Evolutionary conservation across 306 rosid species (phyloP).

Genomic region (Corylus americana): DNA sequence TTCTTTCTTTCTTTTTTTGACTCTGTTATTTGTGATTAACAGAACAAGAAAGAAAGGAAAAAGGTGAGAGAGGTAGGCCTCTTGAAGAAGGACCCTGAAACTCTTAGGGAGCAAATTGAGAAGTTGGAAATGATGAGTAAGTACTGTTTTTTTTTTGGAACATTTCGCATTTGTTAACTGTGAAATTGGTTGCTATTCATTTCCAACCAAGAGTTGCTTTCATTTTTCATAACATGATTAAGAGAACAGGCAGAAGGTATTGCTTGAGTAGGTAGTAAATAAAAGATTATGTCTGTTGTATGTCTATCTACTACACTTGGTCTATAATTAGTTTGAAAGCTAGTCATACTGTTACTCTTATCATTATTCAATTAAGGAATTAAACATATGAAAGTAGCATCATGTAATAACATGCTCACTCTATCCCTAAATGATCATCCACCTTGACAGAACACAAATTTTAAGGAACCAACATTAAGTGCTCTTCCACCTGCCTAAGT

Average conservation of each 20-base stretch:
- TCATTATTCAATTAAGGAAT: too few species aligned
- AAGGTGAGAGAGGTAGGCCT: slow-evolving; percentile 99
- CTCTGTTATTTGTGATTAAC: slow-evolving; percentile 29
- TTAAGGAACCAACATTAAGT: not conserved
- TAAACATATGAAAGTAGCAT: not conserved
- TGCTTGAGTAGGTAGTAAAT: not conserved
- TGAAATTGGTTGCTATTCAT: not conserved
- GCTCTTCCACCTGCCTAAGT: not conserved
- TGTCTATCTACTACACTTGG: not conserved
- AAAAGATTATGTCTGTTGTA: not conserved
- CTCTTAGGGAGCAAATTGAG: slow-evolving; percentile 82
- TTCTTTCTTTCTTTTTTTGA: not conserved
- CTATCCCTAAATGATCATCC: not conserved
- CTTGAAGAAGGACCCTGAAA: slow-evolving; percentile 95
- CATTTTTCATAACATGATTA: not conserved
- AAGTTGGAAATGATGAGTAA: slow-evolving; percentile 94
- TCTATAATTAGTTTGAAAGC: not conserved
- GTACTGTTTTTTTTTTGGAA: slow-evolving; percentile 26
- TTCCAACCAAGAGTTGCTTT: not conserved
- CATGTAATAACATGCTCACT: not conserved
- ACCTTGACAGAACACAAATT: not conserved
- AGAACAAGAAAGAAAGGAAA: slow-evolving; percentile 96
- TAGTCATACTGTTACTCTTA: not conserved
- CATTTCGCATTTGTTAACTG: not conserved
- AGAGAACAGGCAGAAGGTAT: not conserved